Evolutionary conservation across 495 filamentous ascomycete genomes (phyloP).

Genomic region (Hypoxylon subgilvum): DNA sequence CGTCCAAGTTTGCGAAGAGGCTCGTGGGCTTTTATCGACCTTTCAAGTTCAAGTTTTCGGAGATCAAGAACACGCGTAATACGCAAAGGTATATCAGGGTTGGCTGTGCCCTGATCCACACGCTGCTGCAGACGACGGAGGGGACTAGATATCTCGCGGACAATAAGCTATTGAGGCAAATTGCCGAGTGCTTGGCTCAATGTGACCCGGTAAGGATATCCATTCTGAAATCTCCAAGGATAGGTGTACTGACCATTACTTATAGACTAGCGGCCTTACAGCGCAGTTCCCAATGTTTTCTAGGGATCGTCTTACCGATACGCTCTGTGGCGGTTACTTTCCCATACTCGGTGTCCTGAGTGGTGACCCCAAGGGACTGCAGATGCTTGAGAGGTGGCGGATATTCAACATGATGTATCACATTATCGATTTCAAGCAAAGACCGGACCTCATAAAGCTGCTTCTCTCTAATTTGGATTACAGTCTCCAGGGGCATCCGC

Average conservation of each 20-base stretch:
- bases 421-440: conserved; percentile 86
- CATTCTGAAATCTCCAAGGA: background rate
- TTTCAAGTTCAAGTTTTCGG: conserved; percentile 93
- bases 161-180: conserved; percentile 89
- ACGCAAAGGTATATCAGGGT: conserved; percentile 93
- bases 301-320: conserved; percentile 77
- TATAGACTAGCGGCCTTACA: conserved; percentile 82
- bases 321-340: conserved; percentile 90
- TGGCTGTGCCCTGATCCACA: conserved; percentile 85
- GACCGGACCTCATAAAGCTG: conserved; percentile 86
- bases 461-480: conserved; percentile 92
- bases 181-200: conserved; percentile 94
- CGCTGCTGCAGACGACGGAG: conserved; percentile 80
- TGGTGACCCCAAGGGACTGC: conserved; percentile 76
- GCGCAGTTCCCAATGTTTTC: conserved; percentile 89
- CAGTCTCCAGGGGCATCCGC: conserved; percentile 79
- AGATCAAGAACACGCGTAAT: conserved; percentile 81
- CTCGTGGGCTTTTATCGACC: conserved; percentile 93
- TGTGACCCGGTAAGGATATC: conserved; percentile 67
- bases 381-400: conserved; percentile 93
- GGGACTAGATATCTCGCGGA: conserved; percentile 84
- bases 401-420: conserved; percentile 99
- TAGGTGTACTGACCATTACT: conserved; percentile 24
- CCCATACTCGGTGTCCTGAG: conserved; percentile 86
- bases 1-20: conserved; percentile 92